phyloP scores from a whole-genome alignment of 495 filamentous ascomycete species.

The Neurospora sp. region DNA sequence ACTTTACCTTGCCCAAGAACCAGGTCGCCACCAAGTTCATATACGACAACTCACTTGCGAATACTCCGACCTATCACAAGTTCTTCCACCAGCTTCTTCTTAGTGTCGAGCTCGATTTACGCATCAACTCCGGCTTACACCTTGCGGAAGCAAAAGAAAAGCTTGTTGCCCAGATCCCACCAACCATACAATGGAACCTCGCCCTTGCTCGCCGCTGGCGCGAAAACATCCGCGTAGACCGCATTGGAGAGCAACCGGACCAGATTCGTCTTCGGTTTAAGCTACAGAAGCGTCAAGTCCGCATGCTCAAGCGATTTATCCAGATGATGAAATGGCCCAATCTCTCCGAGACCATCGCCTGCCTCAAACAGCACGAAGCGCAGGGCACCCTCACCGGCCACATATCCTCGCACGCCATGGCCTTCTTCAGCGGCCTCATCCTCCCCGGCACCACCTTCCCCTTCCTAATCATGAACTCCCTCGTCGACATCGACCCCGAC shows the following conservation, averaged over 20 bases:
- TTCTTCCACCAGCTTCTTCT: constrained; percentile 69
- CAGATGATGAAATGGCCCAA: constrained; percentile 67
- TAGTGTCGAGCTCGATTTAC: constrained; percentile 55
- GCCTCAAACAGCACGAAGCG: constrained; percentile 46
- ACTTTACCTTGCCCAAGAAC: constrained; percentile 53
- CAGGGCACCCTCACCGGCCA: constrained; percentile 43
- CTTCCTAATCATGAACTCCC: constrained; percentile 62
- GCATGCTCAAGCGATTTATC: constrained; percentile 54
- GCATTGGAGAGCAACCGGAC: constrained; percentile 29
- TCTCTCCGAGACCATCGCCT: constrained; percentile 48
- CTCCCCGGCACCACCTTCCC: constrained; percentile 59
- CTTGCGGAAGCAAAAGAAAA: constrained; percentile 44
- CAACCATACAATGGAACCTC: constrained; percentile 58
- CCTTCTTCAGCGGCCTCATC: constrained; percentile 61
- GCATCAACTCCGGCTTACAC: constrained; percentile 47
- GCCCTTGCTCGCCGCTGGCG: constrained; percentile 59
- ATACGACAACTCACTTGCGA: constrained; percentile 31
- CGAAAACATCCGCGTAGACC: constrained; percentile 53
- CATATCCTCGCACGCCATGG: constrained; percentile 55
- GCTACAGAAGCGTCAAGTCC: constrained; percentile 47
- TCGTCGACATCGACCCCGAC: constrained; percentile 61
- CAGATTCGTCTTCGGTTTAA: constrained; percentile 49
- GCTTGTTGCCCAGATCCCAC: constrained; percentile 48
- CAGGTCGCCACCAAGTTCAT: constrained; percentile 59
- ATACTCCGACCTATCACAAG: constrained; percentile 35